Evolutionary conservation across 768 basidiomycete genomes (phyloP), one percentile per base, ranked within the genome.

Genomic region (Trametes gibbosa): DNA sequence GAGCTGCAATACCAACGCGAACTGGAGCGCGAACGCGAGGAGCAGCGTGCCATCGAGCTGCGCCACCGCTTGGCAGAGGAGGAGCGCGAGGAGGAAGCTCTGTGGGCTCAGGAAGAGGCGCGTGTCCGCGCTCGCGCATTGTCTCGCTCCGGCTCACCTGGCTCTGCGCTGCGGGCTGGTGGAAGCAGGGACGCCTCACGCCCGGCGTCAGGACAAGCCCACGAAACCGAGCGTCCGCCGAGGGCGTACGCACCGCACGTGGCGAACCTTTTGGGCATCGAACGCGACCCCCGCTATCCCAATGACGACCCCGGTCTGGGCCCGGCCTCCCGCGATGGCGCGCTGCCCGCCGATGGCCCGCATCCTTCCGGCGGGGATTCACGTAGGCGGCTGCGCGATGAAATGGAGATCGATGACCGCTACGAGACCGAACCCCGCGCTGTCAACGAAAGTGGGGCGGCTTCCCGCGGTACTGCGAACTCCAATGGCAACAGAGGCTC

Each of bases 331-430:
- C 56, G 61, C 50, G 53, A 64, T 27, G 42, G 55, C 46, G 21
- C 49, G 52, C 53, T 62, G 32, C 53, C 51, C 39, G 42, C 37
- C 16, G 64, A 65, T n/a, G 45, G 53, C 45, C 54, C 62, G 21
- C 59, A 56, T 27, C 51, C 56, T 34, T 63, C 59, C 47, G 61
- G 62, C 7, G n/a, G 27, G 50, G 65, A 64, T 25, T 50, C 74
- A 56, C 81, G 83, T 69, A 87, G 85, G 68, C 79, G 86, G 56
- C 77, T 74, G 62, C 77, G 83, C 59, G 79, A 80, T 50, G 86
- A 87, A 53, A 84, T 86, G 84, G 86, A 88, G 41, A 75, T 81
- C 48, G 84, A 85, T 55, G 81, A 73, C 46, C 81, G 80, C 27
- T 76, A 80, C 49, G 59, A 63, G 24, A 54, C 50, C 12, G 66